A percentile compares a stretch with the other conserved stretches of the same genome.
Conservation (phyloP, 2,329 filamentous ascomycete genomes). For the Penicillium expansum region DNA sequence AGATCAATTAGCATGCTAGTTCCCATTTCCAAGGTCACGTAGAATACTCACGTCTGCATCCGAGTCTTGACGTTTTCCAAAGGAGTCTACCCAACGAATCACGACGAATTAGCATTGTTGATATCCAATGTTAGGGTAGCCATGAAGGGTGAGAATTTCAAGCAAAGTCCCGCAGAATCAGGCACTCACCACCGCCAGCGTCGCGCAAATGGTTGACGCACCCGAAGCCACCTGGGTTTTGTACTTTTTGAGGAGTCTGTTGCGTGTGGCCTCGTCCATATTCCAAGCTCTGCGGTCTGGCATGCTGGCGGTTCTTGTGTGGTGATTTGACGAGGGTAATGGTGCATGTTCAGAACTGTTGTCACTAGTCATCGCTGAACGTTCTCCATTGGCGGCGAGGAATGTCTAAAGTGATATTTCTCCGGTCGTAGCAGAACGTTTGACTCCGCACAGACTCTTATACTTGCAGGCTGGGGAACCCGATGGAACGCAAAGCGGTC, state of each 20-base stretch:
- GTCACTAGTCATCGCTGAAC: conserved; percentile 39
- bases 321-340: conserved; percentile 34
- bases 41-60: conserved; percentile 47
- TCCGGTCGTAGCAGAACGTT: not conserved
- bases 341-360: conserved; percentile 43
- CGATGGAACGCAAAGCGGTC: conserved; percentile 53
- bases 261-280: conserved; percentile 42
- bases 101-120: conserved; percentile 12
- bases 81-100: conserved; percentile 37
- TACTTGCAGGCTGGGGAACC: conserved; percentile 44
- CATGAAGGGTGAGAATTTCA: not conserved
- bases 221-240: conserved; percentile 48
- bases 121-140: not conserved
- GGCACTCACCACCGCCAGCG: conserved; percentile 45
- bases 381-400: conserved; percentile 27
- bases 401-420: conserved; percentile 6
- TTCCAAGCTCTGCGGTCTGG: conserved; percentile 33
- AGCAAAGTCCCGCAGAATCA: not conserved
- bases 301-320: conserved; percentile 35
- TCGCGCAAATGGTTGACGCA: conserved; percentile 45
- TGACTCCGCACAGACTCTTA: not conserved
- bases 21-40: not conserved
- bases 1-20: conserved; percentile 4
- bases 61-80: conserved; percentile 50
- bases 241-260: conserved; percentile 46